Evolutionary conservation across 768 basidiomycete genomes (phyloP), one percentile per base, ranked within the genome.

Genomic region (Amanita subjunquillea): DNA sequence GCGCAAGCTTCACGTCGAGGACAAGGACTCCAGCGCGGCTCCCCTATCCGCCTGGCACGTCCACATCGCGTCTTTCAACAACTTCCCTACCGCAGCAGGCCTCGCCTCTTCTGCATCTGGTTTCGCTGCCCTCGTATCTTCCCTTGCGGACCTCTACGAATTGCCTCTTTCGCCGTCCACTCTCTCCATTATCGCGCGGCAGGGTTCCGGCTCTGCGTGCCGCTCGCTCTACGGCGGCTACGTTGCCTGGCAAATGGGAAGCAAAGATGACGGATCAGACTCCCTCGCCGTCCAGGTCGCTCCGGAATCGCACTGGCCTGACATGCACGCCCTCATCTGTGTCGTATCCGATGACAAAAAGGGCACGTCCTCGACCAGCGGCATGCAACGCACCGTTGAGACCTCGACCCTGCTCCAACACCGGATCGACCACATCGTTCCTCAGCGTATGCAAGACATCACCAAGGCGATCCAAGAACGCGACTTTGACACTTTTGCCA

Each of bases 61-160:
- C 3, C 93, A 92, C 71, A 92, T 99, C 60, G 82, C 82, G 53
- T 98, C 95, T 6, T 85, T 82, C 72, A 99, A 99, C 78, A 98
- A 98, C 74, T 98, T 99, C 76, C 96, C 96, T 29, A 99, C 96
- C 12, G 96, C 96, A 12, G 96, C 96, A 0, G 96, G 96, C 3
- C 83, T 99, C 42, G 96, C 96, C 1, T 97, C 94, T 1, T 97
- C 94, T 32, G 96, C 96, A 0, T 91, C 93, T 0, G 96, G 96
- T 13, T 94, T 98, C 60, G 95, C 96, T 3, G 96, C 96, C 0
- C 85, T 99, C 38, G 87, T 91, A 25, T 77, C 86, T 10, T 96
- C 94, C 48, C 79, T 99, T 48, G 84, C 93, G 1, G 74, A 82
- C 8, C 83, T 98, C 57, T 98, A 96, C 73, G 59, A 72, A 7